A percentile compares a stretch with the other conserved stretches of the same genome.
Conservation (phyloP, 257 asterid species). For the Plectranthus barbatus region DNA sequence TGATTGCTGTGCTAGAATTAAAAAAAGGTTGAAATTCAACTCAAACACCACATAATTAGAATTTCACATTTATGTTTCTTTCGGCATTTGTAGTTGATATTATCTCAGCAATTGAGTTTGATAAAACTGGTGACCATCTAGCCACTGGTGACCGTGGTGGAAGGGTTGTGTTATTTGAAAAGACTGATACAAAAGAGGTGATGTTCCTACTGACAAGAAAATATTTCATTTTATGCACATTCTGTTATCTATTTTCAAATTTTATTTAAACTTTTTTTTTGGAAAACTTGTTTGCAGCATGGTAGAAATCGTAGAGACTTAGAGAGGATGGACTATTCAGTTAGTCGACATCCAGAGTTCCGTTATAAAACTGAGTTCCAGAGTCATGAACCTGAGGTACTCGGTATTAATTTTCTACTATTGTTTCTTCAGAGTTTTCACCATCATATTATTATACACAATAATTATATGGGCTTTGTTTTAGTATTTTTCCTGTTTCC, state of each 20-base stretch:
- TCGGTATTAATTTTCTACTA: not conserved
- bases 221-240: slow-evolving; percentile 6
- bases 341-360: slow-evolving; percentile 69
- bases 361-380: slow-evolving; percentile 87
- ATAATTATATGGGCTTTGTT: not conserved
- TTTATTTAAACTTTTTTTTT: not conserved
- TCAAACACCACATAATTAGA: not conserved
- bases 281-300: slow-evolving; percentile 31
- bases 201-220: slow-evolving; percentile 8
- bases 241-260: not conserved
- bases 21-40: not conserved
- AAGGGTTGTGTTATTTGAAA: slow-evolving; percentile 81
- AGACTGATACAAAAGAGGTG: slow-evolving; percentile 69
- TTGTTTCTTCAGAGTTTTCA: not conserved
- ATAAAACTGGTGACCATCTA: slow-evolving; percentile 71
- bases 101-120: slow-evolving; percentile 76
- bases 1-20: not conserved
- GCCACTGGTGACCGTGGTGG: slow-evolving; percentile 96
- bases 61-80: slow-evolving; percentile 12
- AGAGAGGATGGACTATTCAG: slow-evolving; percentile 60
- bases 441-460: not conserved
- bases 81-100: slow-evolving; percentile 60
- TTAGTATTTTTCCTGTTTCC: not conserved
- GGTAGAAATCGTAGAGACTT: slow-evolving; percentile 59
- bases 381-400: slow-evolving; percentile 95